Percentiles rank a stretch among this genome's conserved stretches.
Evolutionary conservation across 140 eudicot species (phyloP).

Genomic region (Oenanthe javanica): DNA sequence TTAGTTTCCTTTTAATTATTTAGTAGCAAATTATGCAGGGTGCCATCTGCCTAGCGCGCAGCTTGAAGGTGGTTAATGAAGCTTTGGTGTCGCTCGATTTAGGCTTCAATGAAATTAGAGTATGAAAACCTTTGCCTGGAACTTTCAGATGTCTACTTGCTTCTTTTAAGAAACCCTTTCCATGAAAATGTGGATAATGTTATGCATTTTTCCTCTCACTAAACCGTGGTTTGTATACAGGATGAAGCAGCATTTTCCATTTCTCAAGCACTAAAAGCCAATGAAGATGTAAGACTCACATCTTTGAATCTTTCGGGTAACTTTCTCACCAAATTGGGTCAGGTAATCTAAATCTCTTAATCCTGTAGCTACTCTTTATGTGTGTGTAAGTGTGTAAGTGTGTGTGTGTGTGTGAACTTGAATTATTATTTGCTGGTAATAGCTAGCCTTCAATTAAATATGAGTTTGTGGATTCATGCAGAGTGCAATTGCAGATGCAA

Average conservation of each 20-base stretch:
- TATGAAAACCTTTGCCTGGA: slow-evolving; percentile 18
- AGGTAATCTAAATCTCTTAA: slow-evolving; percentile 35
- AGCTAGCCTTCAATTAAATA: slow-evolving; percentile 1
- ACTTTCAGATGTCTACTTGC: background rate
- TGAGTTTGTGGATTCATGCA: slow-evolving; percentile 26
- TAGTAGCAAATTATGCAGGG: slow-evolving; percentile 42
- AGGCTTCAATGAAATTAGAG: slow-evolving; percentile 93
- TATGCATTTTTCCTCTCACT: background rate
- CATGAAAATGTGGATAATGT: background rate
- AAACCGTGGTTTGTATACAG: slow-evolving; percentile 29
- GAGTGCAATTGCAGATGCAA: slow-evolving; percentile 89
- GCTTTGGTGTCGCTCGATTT: slow-evolving; percentile 71
- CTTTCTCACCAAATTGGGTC: slow-evolving; percentile 83
- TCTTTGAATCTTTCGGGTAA: slow-evolving; percentile 73
- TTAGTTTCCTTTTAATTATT: slow-evolving; percentile 4
- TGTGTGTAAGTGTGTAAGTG: no score
- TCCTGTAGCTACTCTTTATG: background rate
- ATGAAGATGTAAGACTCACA: slow-evolving; percentile 81
- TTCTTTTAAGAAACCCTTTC: background rate
- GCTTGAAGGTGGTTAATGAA: slow-evolving; percentile 93
- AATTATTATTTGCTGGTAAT: background rate
- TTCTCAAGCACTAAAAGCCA: slow-evolving; percentile 91
- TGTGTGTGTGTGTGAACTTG: background rate
- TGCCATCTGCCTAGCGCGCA: slow-evolving; percentile 78
- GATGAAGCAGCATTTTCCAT: slow-evolving; percentile 95